Percentiles rank a stretch among this genome's conserved stretches.
Conservation (phyloP, 768 basidiomycete genomes). For the Xerocomellus dryophilus region DNA sequence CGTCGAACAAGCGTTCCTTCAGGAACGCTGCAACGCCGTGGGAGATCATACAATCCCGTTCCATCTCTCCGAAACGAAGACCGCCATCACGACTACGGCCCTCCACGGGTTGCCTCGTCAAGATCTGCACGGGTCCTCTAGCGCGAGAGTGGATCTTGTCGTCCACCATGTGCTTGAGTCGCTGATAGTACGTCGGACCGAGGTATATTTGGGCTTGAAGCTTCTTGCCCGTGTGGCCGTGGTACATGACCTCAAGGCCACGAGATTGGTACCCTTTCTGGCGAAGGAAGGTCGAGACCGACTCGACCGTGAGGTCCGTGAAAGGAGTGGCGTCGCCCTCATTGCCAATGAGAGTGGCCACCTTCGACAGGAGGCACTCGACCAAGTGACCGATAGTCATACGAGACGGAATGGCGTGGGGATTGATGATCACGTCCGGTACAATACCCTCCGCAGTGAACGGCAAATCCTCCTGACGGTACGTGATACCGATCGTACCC, state of each 20-base stretch:
- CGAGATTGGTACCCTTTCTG: conserved; percentile 95
- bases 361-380: conserved; percentile 94
- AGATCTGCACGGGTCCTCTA: conserved; percentile 93
- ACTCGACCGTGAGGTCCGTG: conserved; percentile 95
- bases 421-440: conserved; percentile 97
- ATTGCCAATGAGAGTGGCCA: conserved; percentile 92
- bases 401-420: conserved; percentile 98
- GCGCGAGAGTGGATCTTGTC: conserved; percentile 99
- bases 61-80: conserved; percentile 99
- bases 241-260: conserved; percentile 97
- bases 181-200: conserved; percentile 98
- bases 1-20: conserved; percentile 95
- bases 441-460: conserved; percentile 97
- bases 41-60: conserved; percentile 99
- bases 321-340: conserved; percentile 99
- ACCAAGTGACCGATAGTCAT: conserved; percentile 99
- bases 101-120: conserved; percentile 97
- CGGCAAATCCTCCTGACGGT: conserved; percentile 99
- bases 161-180: conserved; percentile 99
- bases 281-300: conserved; percentile 88
- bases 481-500: conserved; percentile 99
- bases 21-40: conserved; percentile 98
- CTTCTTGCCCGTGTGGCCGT: conserved; percentile 97
- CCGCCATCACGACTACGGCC: conserved; percentile 99
- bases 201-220: conserved; percentile 98